These are phyloP conservation scores for Glycyrrhiza uralensis DNA, from an alignment of 306 rosid genomes.

Conservation along the genomic window DNA sequence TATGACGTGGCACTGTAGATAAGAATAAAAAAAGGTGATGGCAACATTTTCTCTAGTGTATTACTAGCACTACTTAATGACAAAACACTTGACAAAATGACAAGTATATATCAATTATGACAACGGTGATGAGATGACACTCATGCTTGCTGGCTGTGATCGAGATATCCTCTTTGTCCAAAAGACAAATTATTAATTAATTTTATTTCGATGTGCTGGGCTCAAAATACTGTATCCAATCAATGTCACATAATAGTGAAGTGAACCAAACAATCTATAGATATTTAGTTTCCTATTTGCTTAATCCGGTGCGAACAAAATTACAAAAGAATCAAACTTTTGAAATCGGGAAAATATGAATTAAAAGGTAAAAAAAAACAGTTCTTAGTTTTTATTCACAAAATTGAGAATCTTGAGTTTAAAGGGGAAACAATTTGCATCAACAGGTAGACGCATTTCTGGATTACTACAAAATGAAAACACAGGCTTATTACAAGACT, in stretches of 20 bases:
- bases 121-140: not conserved
- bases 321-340: too few relatives aligned
- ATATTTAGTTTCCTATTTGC: not conserved
- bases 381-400: slow-evolving; percentile 30
- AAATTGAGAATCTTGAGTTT: slow-evolving; percentile 19
- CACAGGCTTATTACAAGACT: slow-evolving; percentile 53
- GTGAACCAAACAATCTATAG: not conserved
- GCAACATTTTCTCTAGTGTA: too few relatives aligned
- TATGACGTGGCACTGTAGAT: not conserved
- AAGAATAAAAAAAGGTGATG: not conserved
- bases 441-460: slow-evolving; percentile 32
- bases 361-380: not conserved
- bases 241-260: not conserved
- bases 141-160: not conserved
- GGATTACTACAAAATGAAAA: slow-evolving; percentile 41
- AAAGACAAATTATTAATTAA: too few relatives aligned
- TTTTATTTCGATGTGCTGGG: too few relatives aligned
- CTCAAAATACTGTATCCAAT: not conserved
- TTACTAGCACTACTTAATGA: not conserved
- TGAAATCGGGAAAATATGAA: not conserved
- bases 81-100: not conserved
- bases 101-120: not conserved
- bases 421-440: slow-evolving; percentile 13
- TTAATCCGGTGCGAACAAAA: too few relatives aligned
- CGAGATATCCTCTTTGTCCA: not conserved